Conservation (phyloP, 257 asterid genomes). For the Gentiana macrophylla region DNA sequence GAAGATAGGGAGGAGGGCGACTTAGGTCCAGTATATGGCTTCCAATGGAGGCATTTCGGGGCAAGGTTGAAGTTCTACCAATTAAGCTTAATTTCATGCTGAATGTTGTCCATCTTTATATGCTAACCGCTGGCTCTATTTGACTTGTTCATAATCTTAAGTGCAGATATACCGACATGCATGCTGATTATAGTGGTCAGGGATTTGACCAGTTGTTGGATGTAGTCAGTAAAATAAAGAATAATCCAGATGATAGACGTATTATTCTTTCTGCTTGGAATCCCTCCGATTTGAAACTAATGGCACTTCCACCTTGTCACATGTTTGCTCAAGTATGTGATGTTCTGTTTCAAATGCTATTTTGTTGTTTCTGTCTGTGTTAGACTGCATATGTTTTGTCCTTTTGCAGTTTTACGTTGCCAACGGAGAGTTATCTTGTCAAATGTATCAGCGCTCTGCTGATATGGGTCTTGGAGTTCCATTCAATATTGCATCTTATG, state of each 20-base stretch:
- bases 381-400: not conserved
- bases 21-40: constrained; percentile 40
- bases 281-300: constrained; percentile 35
- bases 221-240: constrained; percentile 28
- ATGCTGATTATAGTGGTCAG: constrained; percentile 36
- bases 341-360: constrained; percentile 2
- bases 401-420: constrained; percentile 32
- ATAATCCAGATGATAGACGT: constrained; percentile 38
- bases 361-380: not conserved
- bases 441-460: constrained; percentile 46
- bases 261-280: constrained; percentile 44
- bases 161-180: constrained; percentile 37
- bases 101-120: constrained; percentile 4
- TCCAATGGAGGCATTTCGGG: constrained; percentile 44
- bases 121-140: not conserved
- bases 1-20: constrained; percentile 41
- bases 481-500: constrained; percentile 40
- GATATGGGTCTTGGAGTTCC: constrained; percentile 51
- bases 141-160: constrained; percentile 4
- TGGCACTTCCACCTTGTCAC: constrained; percentile 50
- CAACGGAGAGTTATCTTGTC: constrained; percentile 38
- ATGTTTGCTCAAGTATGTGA: constrained; percentile 37
- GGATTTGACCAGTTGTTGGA: constrained; percentile 38
- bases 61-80: constrained; percentile 23
- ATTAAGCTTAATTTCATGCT: not conserved